These are phyloP conservation scores for Zygosaccharomyces bisporus DNA, from an alignment of 805 yeast genomes.

Conservation along the genomic window DNA sequence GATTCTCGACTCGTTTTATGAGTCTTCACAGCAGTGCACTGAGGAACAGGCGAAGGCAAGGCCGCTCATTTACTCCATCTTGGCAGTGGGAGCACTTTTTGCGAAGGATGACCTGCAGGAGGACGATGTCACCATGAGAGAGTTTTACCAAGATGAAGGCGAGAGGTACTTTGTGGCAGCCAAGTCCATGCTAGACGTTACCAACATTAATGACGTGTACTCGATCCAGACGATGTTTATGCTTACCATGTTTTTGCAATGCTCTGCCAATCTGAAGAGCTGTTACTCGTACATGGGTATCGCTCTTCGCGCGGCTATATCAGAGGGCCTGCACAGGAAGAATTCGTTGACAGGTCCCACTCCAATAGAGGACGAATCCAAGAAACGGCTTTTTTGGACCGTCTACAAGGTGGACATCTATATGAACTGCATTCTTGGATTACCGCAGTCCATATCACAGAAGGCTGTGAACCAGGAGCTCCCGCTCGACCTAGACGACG, in stretches of 20 bases:
- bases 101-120: conserved; percentile 46
- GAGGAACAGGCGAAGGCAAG: conserved; percentile 70
- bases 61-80: conserved; percentile 78
- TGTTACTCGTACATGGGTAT: conserved; percentile 89
- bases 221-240: conserved; percentile 83
- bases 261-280: conserved; percentile 80
- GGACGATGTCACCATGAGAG: conserved; percentile 30
- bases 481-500: conserved; percentile 83
- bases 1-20: conserved; percentile 71
- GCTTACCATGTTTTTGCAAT: conserved; percentile 80
- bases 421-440: conserved; percentile 79
- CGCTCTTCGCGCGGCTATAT: conserved; percentile 74
- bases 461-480: conserved; percentile 85
- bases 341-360: conserved; percentile 55
- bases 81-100: conserved; percentile 85
- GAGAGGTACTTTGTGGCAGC: conserved; percentile 78
- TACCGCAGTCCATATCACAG: conserved; percentile 72
- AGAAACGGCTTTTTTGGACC: conserved; percentile 85
- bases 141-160: conserved; percentile 65
- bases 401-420: conserved; percentile 88
- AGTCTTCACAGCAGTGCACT: conserved; percentile 49
- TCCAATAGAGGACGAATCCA: conserved; percentile 76
- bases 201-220: conserved; percentile 73
- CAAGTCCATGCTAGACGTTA: conserved; percentile 70
- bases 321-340: conserved; percentile 80